These are phyloP conservation scores for Globisporangium orthogonon DNA, from an alignment of 352 stramenopile species.

Conservation along the genomic window DNA sequence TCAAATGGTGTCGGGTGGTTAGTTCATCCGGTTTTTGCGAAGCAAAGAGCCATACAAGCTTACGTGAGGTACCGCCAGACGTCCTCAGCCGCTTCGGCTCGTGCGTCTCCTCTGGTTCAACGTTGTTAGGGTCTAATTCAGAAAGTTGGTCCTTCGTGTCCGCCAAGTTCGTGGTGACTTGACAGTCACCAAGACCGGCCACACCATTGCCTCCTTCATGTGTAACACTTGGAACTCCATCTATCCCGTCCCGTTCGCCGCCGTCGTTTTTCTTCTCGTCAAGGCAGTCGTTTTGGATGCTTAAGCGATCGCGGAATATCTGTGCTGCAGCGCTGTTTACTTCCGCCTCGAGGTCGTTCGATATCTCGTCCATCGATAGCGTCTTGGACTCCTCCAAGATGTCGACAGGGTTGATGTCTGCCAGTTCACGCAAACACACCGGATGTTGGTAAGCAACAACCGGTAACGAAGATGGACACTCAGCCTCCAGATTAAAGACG, in stretches of 20 bases:
- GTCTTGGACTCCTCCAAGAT: constrained; percentile 51
- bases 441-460: neutral
- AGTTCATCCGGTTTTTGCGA: neutral
- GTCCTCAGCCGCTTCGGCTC: constrained; percentile 3
- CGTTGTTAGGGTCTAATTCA: neutral
- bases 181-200: too few relatives aligned
- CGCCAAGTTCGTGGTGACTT: too few relatives aligned
- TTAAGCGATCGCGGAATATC: constrained; percentile 34
- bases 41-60: neutral
- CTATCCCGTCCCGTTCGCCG: too few relatives aligned
- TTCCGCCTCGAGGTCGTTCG: constrained; percentile 37
- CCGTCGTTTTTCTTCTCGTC: neutral
- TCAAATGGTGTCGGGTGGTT: neutral
- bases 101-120: neutral
- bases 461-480: too few relatives aligned
- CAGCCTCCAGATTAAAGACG: too few relatives aligned
- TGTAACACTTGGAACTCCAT: neutral
- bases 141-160: neutral
- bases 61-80: neutral
- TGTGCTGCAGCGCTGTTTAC: constrained; percentile 32
- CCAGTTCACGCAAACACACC: neutral
- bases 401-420: constrained; percentile 50
- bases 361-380: constrained; percentile 36
- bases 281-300: neutral
- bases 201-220: neutral